These are phyloP conservation scores for Saturnispora zaruensis DNA, from an alignment of 805 yeast genomes.

Conservation along the genomic window DNA sequence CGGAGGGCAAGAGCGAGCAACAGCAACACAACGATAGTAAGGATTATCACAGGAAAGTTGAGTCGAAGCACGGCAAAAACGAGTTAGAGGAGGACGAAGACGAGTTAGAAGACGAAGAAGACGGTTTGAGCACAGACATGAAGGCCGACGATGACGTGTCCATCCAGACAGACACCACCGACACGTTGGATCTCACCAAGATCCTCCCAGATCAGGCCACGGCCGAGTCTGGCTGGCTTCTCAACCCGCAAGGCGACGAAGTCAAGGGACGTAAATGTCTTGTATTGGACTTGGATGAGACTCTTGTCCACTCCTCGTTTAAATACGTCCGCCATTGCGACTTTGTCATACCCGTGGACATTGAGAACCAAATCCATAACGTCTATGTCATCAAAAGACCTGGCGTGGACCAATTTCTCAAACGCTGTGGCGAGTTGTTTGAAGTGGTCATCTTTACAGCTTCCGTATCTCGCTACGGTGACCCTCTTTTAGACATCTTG, in stretches of 20 bases:
- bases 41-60: background rate
- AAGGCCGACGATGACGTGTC: conserved; percentile 24
- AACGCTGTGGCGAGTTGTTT: conserved; percentile 71
- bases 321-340: conserved; percentile 88
- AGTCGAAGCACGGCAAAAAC: background rate
- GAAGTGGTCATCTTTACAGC: conserved; percentile 98
- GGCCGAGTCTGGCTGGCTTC: conserved; percentile 55
- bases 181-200: conserved; percentile 46
- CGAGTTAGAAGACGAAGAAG: background rate
- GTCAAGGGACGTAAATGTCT: conserved; percentile 71
- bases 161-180: conserved; percentile 28
- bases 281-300: conserved; percentile 89
- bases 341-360: conserved; percentile 95
- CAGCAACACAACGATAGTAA: background rate
- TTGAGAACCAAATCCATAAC: conserved; percentile 84
- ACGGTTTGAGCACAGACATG: background rate
- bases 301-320: conserved; percentile 91
- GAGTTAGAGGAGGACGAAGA: background rate
- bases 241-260: conserved; percentile 44
- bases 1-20: background rate
- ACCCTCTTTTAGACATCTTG: conserved; percentile 83
- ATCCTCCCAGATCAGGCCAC: conserved; percentile 67
- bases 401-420: conserved; percentile 91
- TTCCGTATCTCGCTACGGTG: conserved; percentile 90
- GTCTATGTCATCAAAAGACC: conserved; percentile 97